A percentile compares a stretch with the other conserved stretches of the same genome.
phyloP scores from a whole-genome alignment of 176 grass and related monocot genomes.

The Otatea glauca region DNA sequence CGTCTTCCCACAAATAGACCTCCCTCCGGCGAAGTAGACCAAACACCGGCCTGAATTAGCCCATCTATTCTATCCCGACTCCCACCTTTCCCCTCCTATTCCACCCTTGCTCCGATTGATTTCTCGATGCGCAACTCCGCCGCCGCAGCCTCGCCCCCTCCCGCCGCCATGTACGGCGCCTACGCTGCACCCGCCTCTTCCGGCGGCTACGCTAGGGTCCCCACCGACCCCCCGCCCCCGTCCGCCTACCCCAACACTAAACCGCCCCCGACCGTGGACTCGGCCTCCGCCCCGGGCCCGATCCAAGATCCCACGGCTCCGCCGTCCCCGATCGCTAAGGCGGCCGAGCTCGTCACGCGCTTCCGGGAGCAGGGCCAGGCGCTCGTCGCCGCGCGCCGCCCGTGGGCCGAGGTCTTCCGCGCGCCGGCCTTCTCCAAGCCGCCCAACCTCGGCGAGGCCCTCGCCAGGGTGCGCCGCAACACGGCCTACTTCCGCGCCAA shows the following conservation, averaged over 20 bases:
- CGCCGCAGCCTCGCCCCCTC: slow-evolving; percentile 22
- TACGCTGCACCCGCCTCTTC: slow-evolving; percentile 43
- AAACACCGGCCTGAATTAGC: too few species aligned
- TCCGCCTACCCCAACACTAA: slow-evolving; percentile 43
- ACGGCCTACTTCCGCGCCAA: slow-evolving; percentile 85
- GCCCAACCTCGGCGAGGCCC: slow-evolving; percentile 54
- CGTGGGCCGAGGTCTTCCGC: slow-evolving; percentile 80
- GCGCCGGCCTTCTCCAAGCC: slow-evolving; percentile 68
- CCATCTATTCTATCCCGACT: neutral
- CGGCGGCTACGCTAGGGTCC: slow-evolving; percentile 56
- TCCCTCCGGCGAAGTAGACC: neutral
- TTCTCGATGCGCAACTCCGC: slow-evolving; percentile 39
- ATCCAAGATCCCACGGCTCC: slow-evolving; percentile 44
- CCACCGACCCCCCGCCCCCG: slow-evolving; percentile 45
- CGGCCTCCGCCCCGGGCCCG: neutral
- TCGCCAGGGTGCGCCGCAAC: slow-evolving; percentile 72
- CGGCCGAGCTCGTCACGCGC: slow-evolving; percentile 62
- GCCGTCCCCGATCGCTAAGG: slow-evolving; percentile 51
- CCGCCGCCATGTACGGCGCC: slow-evolving; percentile 48
- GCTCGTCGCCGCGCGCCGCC: slow-evolving; percentile 67
- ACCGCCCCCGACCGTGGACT: neutral
- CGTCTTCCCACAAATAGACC: neutral
- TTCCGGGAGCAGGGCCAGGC: slow-evolving; percentile 78
- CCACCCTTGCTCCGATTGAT: slow-evolving; percentile 21
- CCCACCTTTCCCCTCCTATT: slow-evolving; percentile 26